These are phyloP conservation scores for Larix sibirica DNA, from an alignment of 83 land plant genomes.

Conservation along the genomic window DNA sequence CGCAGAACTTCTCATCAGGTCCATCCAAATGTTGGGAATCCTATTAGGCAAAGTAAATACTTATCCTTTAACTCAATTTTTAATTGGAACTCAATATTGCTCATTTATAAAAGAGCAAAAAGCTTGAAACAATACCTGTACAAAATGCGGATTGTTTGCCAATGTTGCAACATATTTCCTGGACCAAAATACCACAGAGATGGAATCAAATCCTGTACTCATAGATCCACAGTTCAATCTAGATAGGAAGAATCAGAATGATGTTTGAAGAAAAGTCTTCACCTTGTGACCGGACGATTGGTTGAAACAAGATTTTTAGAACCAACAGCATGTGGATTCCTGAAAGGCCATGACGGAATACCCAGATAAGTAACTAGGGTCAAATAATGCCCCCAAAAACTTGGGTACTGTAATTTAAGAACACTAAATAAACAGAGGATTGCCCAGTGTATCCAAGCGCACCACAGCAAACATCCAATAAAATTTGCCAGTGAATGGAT, in stretches of 20 bases:
- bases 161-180: conserved; percentile 13
- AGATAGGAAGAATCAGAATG: neutral
- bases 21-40: neutral
- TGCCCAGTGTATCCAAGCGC: neutral
- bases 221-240: neutral
- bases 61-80: neutral
- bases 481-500: neutral
- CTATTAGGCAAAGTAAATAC: neutral
- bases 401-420: neutral
- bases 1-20: neutral
- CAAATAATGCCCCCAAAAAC: neutral
- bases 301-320: neutral
- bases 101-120: neutral
- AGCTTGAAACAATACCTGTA: neutral
- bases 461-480: no score
- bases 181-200: neutral
- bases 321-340: conserved; percentile 5
- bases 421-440: neutral
- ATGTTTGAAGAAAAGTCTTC: neutral
- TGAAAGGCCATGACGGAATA: neutral
- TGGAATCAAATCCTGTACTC: neutral
- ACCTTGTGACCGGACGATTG: conserved; percentile 14
- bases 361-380: neutral
- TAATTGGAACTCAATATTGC: neutral
- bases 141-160: conserved; percentile 12